Base-by-base conservation (phyloP, 2,329 filamentous ascomycete genomes). In the Colletotrichum orchidophilum region DNA sequence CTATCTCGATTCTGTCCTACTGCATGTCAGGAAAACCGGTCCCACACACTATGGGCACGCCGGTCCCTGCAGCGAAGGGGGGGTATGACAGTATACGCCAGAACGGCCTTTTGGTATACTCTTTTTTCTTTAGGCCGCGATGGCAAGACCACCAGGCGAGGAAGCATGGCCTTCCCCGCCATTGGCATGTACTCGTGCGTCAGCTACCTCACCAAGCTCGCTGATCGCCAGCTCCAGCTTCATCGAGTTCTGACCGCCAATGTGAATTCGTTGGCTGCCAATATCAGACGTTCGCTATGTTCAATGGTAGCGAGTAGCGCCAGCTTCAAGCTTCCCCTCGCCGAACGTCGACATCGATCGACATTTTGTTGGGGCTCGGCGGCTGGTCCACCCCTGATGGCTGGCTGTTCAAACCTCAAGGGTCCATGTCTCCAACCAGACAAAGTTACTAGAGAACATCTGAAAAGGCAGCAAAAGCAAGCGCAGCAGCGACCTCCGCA, bases 241-340 rank as follows among this genome's bases (percentile, higher is more conserved):
- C 29, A 24, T 11, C 29, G 13, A 35, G 49, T 18, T 63, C 39
- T 61, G 67, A 66, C 63, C 63, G 63, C 55, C 50, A 42, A 54
- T 39, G 39, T 29, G n/a, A 12, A 42, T 52, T 55, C 29, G 46
- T 49, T 55, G 18, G 61, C n/a, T 49, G 29, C 42, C 55, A 55
- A 29, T 52, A 66, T 62, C 68, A 31, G 63, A 63, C 39, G 68
- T 27, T 31, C 57, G 35, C 27, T 24, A 9, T n/a, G 49, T 35
- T 26, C 15, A 39, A 31, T 42, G 60, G 24, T 35, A 33, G 13
- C 39, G n/a, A 67, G 35, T 15, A 21, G 29, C 57, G 33, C 58
- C 33, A 67, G 50, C 64, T 57, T 54, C 55, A 66, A 58, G 68
- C 58, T 66, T 33, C 52, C 46, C 50, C 57, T 57, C 53, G 49